Evolutionary conservation across 1,139 yeast species (phyloP), one percentile per base, ranked within the genome.

Genomic region (Yamadazyma songkhlaensis): DNA sequence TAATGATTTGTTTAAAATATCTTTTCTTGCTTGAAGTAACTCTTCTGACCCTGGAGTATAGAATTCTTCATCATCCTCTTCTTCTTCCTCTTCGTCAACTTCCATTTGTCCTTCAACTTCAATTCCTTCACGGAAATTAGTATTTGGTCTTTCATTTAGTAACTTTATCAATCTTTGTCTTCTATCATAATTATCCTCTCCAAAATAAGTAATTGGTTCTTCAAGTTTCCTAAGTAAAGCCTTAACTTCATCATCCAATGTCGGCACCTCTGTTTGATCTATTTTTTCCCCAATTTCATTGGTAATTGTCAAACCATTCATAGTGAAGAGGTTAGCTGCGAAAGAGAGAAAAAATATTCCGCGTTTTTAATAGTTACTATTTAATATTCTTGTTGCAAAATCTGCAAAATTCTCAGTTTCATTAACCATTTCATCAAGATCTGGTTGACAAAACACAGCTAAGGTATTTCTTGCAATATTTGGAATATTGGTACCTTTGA

Each of bases 21-120:
- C 44, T 29, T 62, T 56, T 36, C 97, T 69, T 0, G 79, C 71
- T 1, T 67, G 62, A n/a, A 73, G 60, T 13, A 89, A 59, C n/a
- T 70, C 75, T 6, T 64, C 62, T 1, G 76, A 59, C 0, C 95
- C 96, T 0, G 95, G 95, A 0, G 96, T 88, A 53, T 81, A 88
- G 53, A 84, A 88, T 43, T 86, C 95, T 41, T 84, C 94, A 1
- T 50, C 63, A 3, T 49, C 64, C 13, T 47, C 59, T 3, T 50
- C 59, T 72, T 13, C 64, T 1, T 74, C 37, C 1, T 92, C 0
- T 94, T 85, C 54, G 77, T 86, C 54, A 81, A 85, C 45, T 83
- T 90, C 23, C 81, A 81, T 3, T 75, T 83, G 3, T 69, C 79
- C 32, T 22, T n/a, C 33, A 29, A 35, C n/a, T 12, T 29, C 21